phyloP scores from a whole-genome alignment of 352 stramenopile genomes.

The Pythium folliculosum region DNA sequence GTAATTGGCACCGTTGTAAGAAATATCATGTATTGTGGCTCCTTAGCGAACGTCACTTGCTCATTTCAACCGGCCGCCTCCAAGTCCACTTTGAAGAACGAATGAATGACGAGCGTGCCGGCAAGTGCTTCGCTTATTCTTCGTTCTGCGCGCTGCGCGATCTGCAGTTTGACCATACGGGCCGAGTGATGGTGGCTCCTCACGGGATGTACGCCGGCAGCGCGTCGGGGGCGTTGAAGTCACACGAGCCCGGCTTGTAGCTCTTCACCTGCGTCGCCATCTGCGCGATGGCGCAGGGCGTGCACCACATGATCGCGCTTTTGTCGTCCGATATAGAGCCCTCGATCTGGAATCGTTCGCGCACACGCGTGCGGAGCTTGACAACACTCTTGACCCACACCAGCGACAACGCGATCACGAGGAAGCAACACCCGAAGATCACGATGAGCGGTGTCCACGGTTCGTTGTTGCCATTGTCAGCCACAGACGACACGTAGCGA shows the following conservation, averaged over 20 bases:
- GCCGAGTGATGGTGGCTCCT: too few species aligned
- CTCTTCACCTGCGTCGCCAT: conserved; percentile 60
- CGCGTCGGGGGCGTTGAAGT: conserved; percentile 33
- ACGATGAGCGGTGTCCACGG: neutral
- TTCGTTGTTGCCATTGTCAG: neutral
- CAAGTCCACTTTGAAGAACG: too few species aligned
- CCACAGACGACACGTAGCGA: neutral
- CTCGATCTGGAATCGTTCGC: conserved; percentile 20
- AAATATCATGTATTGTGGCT: too few species aligned
- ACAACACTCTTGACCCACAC: conserved; percentile 1
- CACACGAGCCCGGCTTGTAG: conserved; percentile 47
- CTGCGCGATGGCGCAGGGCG: conserved; percentile 41
- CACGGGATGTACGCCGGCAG: conserved; percentile 37
- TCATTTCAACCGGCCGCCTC: too few species aligned
- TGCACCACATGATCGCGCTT: conserved; percentile 17
- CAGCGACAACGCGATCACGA: conserved; percentile 2
- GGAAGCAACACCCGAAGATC: neutral
- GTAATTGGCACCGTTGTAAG: too few species aligned
- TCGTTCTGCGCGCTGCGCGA: too few species aligned
- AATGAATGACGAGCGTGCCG: too few species aligned
- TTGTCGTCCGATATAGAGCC: conserved; percentile 16
- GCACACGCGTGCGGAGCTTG: conserved; percentile 7
- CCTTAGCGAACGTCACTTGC: too few species aligned
- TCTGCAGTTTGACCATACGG: too few species aligned
- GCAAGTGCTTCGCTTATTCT: too few species aligned